Base-by-base conservation (phyloP, 2,329 filamentous ascomycete genomes). In the Canariomyces notabilis region DNA sequence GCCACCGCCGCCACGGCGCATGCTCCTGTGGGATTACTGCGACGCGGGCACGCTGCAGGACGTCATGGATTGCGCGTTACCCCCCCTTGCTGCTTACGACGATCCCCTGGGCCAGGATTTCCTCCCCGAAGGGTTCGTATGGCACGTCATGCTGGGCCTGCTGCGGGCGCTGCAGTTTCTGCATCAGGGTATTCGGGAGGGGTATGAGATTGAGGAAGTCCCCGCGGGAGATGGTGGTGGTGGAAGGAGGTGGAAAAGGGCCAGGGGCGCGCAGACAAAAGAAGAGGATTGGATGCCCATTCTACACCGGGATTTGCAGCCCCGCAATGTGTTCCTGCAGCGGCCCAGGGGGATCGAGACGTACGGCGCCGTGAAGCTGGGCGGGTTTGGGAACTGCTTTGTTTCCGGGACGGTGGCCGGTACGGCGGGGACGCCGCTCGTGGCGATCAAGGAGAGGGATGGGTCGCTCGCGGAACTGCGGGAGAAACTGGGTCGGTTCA, bases 341-440 rank as follows among this genome's bases (percentile, higher is more conserved):
- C 67, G 73, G 42, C 68, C 74, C 29, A 62, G 63, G 11, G 71
- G 71, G 2, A 59, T 50, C 11, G 75, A 78, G 61, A 70, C 67
- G 23, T 80, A 78, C 54, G 77, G 76, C 0, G 56, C 64, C 21
- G 78, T 75, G 54, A 80, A 78, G 61, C 61, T 80, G 44, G 75
- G 75, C 12, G 68, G 72, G 34, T 76, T 74, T 44, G 56, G 62
- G 35, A 56, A 57, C n/a, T 65, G 68, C 14, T 61, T 59, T 20
- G 61, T 75, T 9, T 67, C 69, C n/a, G 64, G 64, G 34, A 67
- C 71, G 36, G 56, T 61, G 31, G 45, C 40, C 7, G 42, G 42
- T 37, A n/a, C 21, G 12, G 14, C 21, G 23, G 40, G 44, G 22
- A 35, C 46, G 34, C 47, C 50, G 23, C 49, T 66, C n/a, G 59